Base-by-base conservation (phyloP, 257 asterid genomes). In the Agastache rugosa region DNA sequence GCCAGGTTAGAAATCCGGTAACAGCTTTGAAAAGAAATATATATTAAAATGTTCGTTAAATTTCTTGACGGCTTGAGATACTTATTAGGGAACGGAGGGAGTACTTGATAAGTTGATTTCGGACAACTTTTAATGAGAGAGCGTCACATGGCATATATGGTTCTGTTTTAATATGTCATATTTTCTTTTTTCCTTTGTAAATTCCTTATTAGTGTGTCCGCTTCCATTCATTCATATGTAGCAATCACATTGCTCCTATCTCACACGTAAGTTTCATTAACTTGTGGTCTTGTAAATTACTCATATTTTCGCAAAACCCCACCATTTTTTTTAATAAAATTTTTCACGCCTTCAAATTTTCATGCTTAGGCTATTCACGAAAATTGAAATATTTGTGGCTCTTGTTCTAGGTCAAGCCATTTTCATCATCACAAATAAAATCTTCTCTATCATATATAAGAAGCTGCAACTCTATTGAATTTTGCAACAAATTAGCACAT, bases 311-410 rank as follows among this genome's bases (percentile, higher is more conserved):
- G 10, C 10, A 62, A 62, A 34, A 62, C 1, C 34, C 1, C 35
- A 22, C 10, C 10, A 2, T 55, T 17, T 11, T 11, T 56, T 22
- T 4, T n/a, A n/a, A n/a, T n/a, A n/a, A 0, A 19, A 53, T 8
- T 20, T 54, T 54, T 54, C 31, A 20, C 61, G 61, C 3, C 63
- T 8, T 29, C 20, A 15, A 59, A 27, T 27, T 59, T 59, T 27
- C 22, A 59, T 8, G 12, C 6, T 7, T 6, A 9, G 12, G 3
- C 3, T 14, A 14, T 6, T 34, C 5, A 14, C 4, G 8, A 59
- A 25, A 3, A 11, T 59, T 59, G 22, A 44, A 66, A n/a, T 25
- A 44, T 60, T 17, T 17, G 63, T 48, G 71, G 77, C 54, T 48
- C 22, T 11, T 11, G 29, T 29, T 72, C 2, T 6, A 20, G 12